phyloP scores from a whole-genome alignment of 345 rosid genomes.

The Populus euphratica region DNA sequence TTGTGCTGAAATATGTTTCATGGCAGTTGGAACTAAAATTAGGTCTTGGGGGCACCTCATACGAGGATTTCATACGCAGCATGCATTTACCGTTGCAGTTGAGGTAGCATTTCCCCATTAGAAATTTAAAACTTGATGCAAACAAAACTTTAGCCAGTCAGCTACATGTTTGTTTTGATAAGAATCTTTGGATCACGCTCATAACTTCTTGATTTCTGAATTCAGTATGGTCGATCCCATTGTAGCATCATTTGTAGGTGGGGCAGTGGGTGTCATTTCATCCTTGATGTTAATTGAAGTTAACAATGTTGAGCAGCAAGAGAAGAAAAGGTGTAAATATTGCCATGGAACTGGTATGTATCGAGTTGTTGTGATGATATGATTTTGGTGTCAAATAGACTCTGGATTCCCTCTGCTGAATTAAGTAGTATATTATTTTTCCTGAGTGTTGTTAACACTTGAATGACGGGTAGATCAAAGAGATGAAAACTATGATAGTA shows the following conservation, averaged over 20 bases:
- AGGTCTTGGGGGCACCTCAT: slow-evolving; percentile 88
- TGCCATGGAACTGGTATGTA: slow-evolving; percentile 82
- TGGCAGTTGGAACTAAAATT: slow-evolving; percentile 85
- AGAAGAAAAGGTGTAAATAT: slow-evolving; percentile 93
- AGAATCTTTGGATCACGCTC: neutral
- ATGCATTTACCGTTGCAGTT: slow-evolving; percentile 83
- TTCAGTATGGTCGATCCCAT: slow-evolving; percentile 96
- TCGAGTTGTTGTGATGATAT: slow-evolving; percentile 11
- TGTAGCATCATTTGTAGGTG: slow-evolving; percentile 95
- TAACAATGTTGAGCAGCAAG: slow-evolving; percentile 84
- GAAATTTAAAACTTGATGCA: slow-evolving; percentile 8
- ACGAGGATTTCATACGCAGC: slow-evolving; percentile 80
- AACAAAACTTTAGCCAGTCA: slow-evolving; percentile 6
- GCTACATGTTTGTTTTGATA: neutral
- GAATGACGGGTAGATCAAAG: neutral
- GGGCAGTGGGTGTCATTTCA: slow-evolving; percentile 96
- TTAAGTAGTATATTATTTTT: neutral
- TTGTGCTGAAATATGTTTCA: slow-evolving; percentile 6
- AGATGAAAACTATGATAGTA: neutral
- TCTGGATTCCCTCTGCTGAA: neutral
- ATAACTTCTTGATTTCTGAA: slow-evolving; percentile 19
- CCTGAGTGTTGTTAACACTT: neutral
- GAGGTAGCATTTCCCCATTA: slow-evolving; percentile 49
- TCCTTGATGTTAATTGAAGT: slow-evolving; percentile 89
- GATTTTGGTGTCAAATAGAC: neutral